Percentiles rank a stretch among this genome's conserved stretches.
phyloP scores from a whole-genome alignment of 2,329 filamentous ascomycete genomes.

The Dothidotthia symphoricarpi region DNA sequence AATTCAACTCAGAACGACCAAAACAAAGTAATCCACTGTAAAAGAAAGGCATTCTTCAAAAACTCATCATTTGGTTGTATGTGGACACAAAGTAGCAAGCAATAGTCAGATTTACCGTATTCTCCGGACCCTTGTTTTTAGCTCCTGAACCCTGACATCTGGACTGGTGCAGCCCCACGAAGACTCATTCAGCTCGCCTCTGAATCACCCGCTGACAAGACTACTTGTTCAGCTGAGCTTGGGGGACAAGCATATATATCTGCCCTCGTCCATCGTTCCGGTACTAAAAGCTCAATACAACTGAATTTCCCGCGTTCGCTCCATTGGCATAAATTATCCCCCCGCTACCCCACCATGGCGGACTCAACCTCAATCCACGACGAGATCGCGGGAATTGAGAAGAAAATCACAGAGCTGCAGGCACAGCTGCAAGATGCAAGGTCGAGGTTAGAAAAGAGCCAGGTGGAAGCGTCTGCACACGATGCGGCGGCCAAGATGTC shows the following conservation, averaged over 20 bases:
- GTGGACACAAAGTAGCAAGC: no score
- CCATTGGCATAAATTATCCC: slow-evolving; percentile 18
- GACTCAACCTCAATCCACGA: slow-evolving; percentile 31
- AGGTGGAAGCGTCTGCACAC: slow-evolving; percentile 14
- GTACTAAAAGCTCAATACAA: not conserved
- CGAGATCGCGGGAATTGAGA: slow-evolving; percentile 35
- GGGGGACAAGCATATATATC: slow-evolving; percentile 5
- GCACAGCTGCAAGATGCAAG: slow-evolving; percentile 33
- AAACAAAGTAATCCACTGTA: no score
- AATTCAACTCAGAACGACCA: no score
- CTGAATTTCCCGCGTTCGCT: not conserved
- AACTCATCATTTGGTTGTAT: no score
- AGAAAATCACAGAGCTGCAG: slow-evolving; percentile 33
- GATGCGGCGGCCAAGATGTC: slow-evolving; percentile 39
- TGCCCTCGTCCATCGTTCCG: not conserved
- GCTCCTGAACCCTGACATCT: no score
- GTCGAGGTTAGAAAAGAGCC: slow-evolving; percentile 26
- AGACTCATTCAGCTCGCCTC: no score
- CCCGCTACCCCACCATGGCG: slow-evolving; percentile 34
- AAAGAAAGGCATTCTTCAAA: no score
- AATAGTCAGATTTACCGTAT: no score
- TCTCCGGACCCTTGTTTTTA: no score
- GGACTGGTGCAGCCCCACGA: no score
- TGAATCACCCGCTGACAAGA: not conserved
- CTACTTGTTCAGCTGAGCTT: slow-evolving; percentile 9